Percentiles rank a stretch among this genome's conserved stretches.
Evolutionary conservation across 2,329 filamentous ascomycete species (phyloP).

Genomic region (Proliferodiscus dingleyae): DNA sequence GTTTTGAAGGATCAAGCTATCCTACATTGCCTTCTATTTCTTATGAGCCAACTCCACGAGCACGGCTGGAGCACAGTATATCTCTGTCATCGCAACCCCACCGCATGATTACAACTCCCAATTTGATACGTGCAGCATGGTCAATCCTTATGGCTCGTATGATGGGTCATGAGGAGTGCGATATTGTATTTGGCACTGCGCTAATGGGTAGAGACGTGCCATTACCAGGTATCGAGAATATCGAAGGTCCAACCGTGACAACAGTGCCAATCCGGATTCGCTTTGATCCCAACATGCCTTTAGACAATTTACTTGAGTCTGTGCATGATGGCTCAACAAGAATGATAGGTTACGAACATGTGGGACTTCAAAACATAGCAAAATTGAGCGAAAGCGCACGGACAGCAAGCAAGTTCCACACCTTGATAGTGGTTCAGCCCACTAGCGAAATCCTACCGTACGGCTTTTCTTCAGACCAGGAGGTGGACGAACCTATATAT

Average conservation of each 20-base stretch:
- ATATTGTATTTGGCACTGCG: slow-evolving; percentile 36
- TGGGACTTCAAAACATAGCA: slow-evolving; percentile 18
- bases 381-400: background rate
- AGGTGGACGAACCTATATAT: slow-evolving; percentile 24
- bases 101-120: background rate
- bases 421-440: slow-evolving; percentile 13
- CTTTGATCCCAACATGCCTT: slow-evolving; percentile 28
- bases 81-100: background rate
- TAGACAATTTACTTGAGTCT: slow-evolving; percentile 38
- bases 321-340: slow-evolving; percentile 42
- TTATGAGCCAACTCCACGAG: background rate
- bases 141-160: background rate
- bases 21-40: background rate
- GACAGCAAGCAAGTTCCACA: slow-evolving; percentile 10
- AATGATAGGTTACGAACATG: slow-evolving; percentile 41
- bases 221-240: slow-evolving; percentile 34
- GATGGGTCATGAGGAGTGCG: background rate
- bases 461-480: slow-evolving; percentile 19
- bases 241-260: slow-evolving; percentile 32
- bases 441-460: slow-evolving; percentile 16
- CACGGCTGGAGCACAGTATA: background rate
- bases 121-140: background rate
- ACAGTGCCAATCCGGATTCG: slow-evolving; percentile 39
- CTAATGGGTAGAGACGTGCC: slow-evolving; percentile 37
- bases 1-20: background rate